Evolutionary conservation across 2,329 filamentous ascomycete genomes (phyloP).

Genomic region (Raffaelea albimanens): DNA sequence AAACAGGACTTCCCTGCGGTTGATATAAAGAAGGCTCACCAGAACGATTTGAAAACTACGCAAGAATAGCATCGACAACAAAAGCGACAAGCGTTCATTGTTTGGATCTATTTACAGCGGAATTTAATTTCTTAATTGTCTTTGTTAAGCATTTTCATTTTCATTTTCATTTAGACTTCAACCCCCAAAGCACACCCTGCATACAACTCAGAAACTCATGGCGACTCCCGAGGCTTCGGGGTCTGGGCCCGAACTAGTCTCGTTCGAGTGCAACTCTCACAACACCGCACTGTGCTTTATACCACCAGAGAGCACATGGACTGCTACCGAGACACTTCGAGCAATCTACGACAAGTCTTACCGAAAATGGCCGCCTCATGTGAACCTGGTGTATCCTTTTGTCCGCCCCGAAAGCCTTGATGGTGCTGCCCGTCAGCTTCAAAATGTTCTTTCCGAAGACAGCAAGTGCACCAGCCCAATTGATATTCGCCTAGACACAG

Average conservation of each 20-base stretch:
- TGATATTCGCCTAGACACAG: conserved; percentile 26
- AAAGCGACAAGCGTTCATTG: too few relatives aligned
- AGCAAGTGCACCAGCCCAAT: conserved; percentile 13
- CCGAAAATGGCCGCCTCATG: conserved; percentile 54
- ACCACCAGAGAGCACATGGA: conserved; percentile 38
- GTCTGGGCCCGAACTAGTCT: not conserved
- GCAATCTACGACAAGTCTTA: conserved; percentile 53
- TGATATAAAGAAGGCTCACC: too few relatives aligned
- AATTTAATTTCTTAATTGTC: too few relatives aligned
- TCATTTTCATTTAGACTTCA: too few relatives aligned
- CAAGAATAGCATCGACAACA: too few relatives aligned
- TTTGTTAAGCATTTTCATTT: too few relatives aligned
- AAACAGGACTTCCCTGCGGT: too few relatives aligned
- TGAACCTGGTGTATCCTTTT: conserved; percentile 60
- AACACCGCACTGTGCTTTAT: conserved; percentile 54
- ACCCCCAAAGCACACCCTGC: too few relatives aligned
- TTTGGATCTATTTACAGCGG: too few relatives aligned
- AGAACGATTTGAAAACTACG: too few relatives aligned
- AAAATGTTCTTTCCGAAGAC: conserved; percentile 15
- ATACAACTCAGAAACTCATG: conserved; percentile 8
- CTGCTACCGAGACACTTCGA: conserved; percentile 43
- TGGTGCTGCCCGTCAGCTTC: conserved; percentile 29
- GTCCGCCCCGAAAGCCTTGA: conserved; percentile 37
- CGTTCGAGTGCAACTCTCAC: conserved; percentile 25
- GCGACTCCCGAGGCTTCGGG: conserved; percentile 6